A percentile compares a stretch with the other conserved stretches of the same genome.
phyloP scores from a whole-genome alignment of 1,284 basidiomycete genomes.

The Gymnopus androsaceus region DNA sequence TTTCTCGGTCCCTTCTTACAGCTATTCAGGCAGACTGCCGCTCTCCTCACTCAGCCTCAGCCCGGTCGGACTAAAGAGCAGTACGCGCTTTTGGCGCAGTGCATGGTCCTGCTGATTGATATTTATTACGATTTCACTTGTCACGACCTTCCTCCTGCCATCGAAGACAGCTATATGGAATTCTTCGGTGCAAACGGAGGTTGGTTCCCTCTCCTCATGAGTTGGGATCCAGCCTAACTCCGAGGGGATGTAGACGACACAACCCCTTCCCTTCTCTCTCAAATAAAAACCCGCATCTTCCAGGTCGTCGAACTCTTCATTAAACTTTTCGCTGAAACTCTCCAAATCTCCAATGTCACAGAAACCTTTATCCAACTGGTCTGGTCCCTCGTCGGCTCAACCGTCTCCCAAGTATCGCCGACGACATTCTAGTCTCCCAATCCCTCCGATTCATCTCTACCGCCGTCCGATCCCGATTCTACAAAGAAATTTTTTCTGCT shows the following conservation, averaged over 20 bases:
- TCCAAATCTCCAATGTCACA: slow-evolving; percentile 70
- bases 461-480: slow-evolving; percentile 85
- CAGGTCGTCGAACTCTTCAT: slow-evolving; percentile 94
- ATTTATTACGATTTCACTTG: slow-evolving; percentile 94
- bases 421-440: slow-evolving; percentile 78
- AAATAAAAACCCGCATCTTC: slow-evolving; percentile 88
- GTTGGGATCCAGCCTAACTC: slow-evolving; percentile 76
- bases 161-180: slow-evolving; percentile 86
- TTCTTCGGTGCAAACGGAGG: slow-evolving; percentile 77
- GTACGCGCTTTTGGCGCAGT: slow-evolving; percentile 62
- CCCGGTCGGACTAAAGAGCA: slow-evolving; percentile 40
- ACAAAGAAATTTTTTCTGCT: slow-evolving; percentile 71
- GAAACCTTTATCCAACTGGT: slow-evolving; percentile 87
- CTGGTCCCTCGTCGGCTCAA: slow-evolving; percentile 78
- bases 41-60: slow-evolving; percentile 46
- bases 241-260: slow-evolving; percentile 80
- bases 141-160: slow-evolving; percentile 92
- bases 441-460: slow-evolving; percentile 91
- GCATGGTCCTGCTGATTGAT: slow-evolving; percentile 79
- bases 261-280: slow-evolving; percentile 79
- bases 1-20: slow-evolving; percentile 86
- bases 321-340: slow-evolving; percentile 88
- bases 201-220: slow-evolving; percentile 77
- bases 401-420: neutral
- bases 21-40: slow-evolving; percentile 73